Conservation (phyloP, 768 basidiomycete genomes). For the Rhodotorula kratochvilovae region DNA sequence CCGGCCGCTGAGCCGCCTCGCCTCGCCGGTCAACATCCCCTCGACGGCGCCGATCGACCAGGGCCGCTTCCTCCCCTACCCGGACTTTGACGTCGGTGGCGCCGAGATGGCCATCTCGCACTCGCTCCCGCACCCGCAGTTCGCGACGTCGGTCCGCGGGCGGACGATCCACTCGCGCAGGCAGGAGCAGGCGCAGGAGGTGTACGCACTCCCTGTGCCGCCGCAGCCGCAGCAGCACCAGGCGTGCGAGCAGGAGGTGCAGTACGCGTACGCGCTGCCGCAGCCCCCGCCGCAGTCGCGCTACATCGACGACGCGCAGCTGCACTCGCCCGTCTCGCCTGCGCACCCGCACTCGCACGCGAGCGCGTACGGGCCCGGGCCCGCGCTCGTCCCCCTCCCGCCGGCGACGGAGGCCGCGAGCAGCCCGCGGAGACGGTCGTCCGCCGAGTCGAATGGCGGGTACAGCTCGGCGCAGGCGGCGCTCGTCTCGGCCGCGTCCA, state of each 20-base stretch:
- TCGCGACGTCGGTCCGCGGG: conserved; percentile 1
- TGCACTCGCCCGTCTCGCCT: conserved; percentile 10
- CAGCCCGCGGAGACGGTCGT: conserved; percentile 8
- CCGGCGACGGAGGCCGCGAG: rapidly evolving
- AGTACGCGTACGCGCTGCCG: background rate
- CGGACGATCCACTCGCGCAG: conserved; percentile 18
- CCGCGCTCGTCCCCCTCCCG: conserved; percentile 18
- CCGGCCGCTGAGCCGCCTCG: conserved; percentile 16
- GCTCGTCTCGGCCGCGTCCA: conserved; percentile 27
- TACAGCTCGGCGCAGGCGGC: conserved; percentile 21
- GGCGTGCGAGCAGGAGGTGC: background rate
- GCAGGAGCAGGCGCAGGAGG: background rate
- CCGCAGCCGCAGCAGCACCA: background rate
- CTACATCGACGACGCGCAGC: background rate
- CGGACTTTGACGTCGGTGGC: background rate
- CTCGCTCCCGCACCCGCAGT: conserved; percentile 24
- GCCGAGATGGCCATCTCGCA: conserved; percentile 7
- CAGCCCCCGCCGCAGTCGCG: background rate
- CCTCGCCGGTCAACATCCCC: conserved; percentile 12
- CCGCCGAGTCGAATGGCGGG: background rate
- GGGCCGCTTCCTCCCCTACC: conserved; percentile 25
- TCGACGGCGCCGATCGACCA: conserved; percentile 15
- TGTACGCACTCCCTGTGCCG: background rate
- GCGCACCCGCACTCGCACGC: no score
- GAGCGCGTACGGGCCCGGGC: background rate